Base-by-base conservation (phyloP, 2,329 filamentous ascomycete species). In the Trichoderma guizhouense region DNA sequence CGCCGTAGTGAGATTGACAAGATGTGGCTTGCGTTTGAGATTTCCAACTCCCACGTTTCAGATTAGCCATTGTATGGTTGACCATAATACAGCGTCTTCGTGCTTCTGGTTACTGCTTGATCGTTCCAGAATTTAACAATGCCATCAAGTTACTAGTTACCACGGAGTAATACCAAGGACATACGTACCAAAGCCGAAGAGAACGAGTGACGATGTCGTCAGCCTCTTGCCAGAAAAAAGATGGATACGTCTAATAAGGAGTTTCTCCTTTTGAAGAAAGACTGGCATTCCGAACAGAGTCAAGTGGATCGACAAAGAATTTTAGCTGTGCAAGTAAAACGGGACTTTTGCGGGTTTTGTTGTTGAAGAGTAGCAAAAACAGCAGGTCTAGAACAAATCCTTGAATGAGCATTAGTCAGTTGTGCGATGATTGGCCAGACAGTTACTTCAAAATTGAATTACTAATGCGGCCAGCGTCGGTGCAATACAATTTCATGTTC, bases 331-430 rank as follows among this genome's bases (percentile, higher is more conserved):
- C 11, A 53, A 53, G 47, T 51, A 24, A 14, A 53, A 12, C 47
- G n/a, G n/a, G 47, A 53, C n/a, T 24, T 53, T 24, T 53, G 47
- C 11, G 21, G 47, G 11, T 53, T 51, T 21, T 53, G 11, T 0
- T 24, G 47, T 24, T 53, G n/a, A 14, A 7, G 57, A 28, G 7
- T 26, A 43, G 7, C 36, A 14, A 64, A 64, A 64, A 47, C 61
- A 64, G 61, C 61, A 47, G 61, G 61, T 64, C 61, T 64, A 64
- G 61, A 64, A 64, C 61, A 18, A 64, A 43, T 43, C 39, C 15
- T 43, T 43, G 39, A 43, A 43, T 43, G 26, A 30, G 18, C 61
- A 64, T 64, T 64, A 64, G 61, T 64, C 61, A 64, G 26, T 47
- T 64, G 7, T n/a, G 6, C 36, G 18, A 51, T 64, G 61, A 64